Conservation (phyloP, 805 yeast species). For the Ogataea ramenticola region DNA sequence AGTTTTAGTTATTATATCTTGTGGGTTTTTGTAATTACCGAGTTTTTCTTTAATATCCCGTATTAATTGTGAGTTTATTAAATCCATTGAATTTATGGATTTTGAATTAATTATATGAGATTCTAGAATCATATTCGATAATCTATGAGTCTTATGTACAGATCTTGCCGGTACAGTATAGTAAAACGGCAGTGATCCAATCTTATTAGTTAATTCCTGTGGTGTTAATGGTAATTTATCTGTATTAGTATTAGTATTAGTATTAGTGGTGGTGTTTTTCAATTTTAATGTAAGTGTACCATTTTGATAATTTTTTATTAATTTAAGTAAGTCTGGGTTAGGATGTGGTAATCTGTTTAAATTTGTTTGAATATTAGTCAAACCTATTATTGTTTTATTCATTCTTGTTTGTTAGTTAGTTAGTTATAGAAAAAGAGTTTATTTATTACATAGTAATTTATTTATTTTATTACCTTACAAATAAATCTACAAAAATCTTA, state of each 20-base stretch:
- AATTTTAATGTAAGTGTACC: neutral
- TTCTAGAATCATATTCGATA: neutral
- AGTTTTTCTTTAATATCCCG: too few species aligned
- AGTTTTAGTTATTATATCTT: too few species aligned
- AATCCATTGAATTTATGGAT: too few species aligned
- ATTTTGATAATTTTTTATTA: neutral
- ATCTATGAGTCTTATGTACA: neutral
- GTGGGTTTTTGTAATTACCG: too few species aligned
- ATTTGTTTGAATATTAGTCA: neutral
- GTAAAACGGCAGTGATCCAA: slow-evolving; percentile 11
- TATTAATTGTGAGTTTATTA: too few species aligned
- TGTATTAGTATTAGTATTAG: too few species aligned
- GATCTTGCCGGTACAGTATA: neutral
- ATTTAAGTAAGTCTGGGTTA: neutral
- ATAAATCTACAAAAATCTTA: too few species aligned
- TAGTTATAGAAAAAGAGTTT: too few species aligned
- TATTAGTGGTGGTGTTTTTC: too few species aligned
- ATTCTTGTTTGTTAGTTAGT: too few species aligned
- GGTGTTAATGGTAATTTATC: slow-evolving; percentile 7
- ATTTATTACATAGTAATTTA: too few species aligned
- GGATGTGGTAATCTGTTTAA: neutral
- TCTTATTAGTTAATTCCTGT: slow-evolving; percentile 10
- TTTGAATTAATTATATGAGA: neutral
- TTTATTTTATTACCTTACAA: too few species aligned
- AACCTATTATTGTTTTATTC: neutral